These are phyloP conservation scores for Trypanosoma cruzi DNA, from an alignment of 208 protist species.

Conservation along the genomic window DNA sequence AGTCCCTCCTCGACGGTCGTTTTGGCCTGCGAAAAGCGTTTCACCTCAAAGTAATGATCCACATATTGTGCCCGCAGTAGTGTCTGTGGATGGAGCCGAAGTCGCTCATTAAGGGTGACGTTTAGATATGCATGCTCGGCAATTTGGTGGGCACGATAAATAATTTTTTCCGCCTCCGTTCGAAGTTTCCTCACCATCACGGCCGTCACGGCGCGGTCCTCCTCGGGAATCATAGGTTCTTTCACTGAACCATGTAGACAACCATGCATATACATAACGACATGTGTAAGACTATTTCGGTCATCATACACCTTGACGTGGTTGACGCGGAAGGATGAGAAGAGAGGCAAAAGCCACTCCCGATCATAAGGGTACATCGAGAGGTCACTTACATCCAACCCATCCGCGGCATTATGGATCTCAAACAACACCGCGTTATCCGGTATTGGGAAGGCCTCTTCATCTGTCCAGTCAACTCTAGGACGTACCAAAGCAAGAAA, in stretches of 20 bases:
- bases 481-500: slow-evolving; percentile 48
- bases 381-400: slow-evolving; percentile 71
- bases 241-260: slow-evolving; percentile 55
- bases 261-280: slow-evolving; percentile 70
- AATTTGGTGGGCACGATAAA: slow-evolving; percentile 36
- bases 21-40: slow-evolving; percentile 64
- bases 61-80: slow-evolving; percentile 81
- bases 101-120: slow-evolving; percentile 55
- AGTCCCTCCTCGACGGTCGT: slow-evolving; percentile 58
- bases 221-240: slow-evolving; percentile 68
- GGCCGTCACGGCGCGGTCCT: slow-evolving; percentile 57
- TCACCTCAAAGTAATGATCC: slow-evolving; percentile 63
- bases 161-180: slow-evolving; percentile 43
- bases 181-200: slow-evolving; percentile 64
- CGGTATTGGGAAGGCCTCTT: slow-evolving; percentile 40
- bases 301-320: slow-evolving; percentile 44
- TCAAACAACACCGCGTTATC: slow-evolving; percentile 87
- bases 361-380: slow-evolving; percentile 68
- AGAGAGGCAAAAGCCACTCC: slow-evolving; percentile 85
- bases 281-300: slow-evolving; percentile 68
- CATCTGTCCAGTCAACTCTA: slow-evolving; percentile 31
- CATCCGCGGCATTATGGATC: slow-evolving; percentile 57
- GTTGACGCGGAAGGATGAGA: slow-evolving; percentile 65
- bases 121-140: slow-evolving; percentile 49
- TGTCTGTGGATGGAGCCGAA: slow-evolving; percentile 72